These are phyloP conservation scores for Combretum micranthum DNA, from an alignment of 345 rosid species.

Conservation along the genomic window DNA sequence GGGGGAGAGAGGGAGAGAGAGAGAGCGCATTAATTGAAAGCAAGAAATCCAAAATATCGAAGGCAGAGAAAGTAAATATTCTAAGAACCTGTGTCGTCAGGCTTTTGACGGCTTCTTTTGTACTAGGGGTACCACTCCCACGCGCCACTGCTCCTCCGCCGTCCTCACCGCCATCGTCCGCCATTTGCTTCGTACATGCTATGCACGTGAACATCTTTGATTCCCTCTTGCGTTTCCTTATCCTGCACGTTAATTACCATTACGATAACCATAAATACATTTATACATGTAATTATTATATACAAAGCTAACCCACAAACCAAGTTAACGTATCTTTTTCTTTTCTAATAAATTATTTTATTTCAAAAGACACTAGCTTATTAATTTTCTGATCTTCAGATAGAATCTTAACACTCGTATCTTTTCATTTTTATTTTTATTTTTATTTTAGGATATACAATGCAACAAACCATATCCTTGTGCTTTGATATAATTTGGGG, in stretches of 20 bases:
- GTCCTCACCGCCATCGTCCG: conserved; percentile 69
- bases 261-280: no score
- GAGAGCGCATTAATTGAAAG: conserved; percentile 3
- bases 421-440: no score
- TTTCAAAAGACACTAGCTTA: no score
- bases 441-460: no score
- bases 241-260: background rate
- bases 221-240: conserved; percentile 6
- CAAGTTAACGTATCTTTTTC: no score
- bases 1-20: conserved; percentile 3
- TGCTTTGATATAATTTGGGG: no score
- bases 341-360: no score
- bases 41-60: background rate
- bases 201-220: conserved; percentile 85
- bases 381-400: no score
- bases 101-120: conserved; percentile 99
- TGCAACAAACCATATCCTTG: no score
- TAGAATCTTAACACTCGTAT: no score
- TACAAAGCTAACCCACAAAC: no score
- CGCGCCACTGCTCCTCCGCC: conserved; percentile 58
- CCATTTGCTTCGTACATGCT: conserved; percentile 83
- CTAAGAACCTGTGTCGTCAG: conserved; percentile 78
- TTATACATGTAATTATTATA: no score
- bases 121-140: conserved; percentile 67
- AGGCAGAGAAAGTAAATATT: background rate